phyloP scores from a whole-genome alignment of 2,329 filamentous ascomycete genomes.

The Fusarium dimerum region DNA sequence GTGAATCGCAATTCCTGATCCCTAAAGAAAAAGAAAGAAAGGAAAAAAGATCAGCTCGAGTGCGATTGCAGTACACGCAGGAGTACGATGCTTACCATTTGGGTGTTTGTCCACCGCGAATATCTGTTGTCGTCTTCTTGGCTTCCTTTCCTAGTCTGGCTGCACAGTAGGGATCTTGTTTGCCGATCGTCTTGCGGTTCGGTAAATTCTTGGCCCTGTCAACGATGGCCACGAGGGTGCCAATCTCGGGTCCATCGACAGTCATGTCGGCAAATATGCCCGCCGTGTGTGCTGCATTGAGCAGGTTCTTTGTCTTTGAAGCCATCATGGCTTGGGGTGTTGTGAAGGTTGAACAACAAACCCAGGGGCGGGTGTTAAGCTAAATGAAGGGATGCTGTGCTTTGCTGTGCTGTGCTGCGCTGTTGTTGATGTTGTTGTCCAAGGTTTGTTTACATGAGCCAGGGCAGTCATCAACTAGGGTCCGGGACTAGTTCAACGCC shows the following conservation, averaged over 20 bases:
- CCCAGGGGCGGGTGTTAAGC: not conserved
- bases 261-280: slow-evolving; percentile 95
- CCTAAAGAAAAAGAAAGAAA: slow-evolving; percentile 53
- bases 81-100: slow-evolving; percentile 66
- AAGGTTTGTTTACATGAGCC: slow-evolving; percentile 29
- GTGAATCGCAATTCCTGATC: slow-evolving; percentile 96
- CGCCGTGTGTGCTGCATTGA: slow-evolving; percentile 74
- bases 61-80: not conserved
- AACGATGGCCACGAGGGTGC: slow-evolving; percentile 87
- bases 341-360: slow-evolving; percentile 4
- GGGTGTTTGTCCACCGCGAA: slow-evolving; percentile 91
- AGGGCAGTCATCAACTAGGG: slow-evolving; percentile 16
- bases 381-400: slow-evolving; percentile 3
- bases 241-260: slow-evolving; percentile 89
- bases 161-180: slow-evolving; percentile 97
- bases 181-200: slow-evolving; percentile 95
- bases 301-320: slow-evolving; percentile 55
- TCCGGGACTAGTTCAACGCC: slow-evolving; percentile 11
- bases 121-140: slow-evolving; percentile 93
- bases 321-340: slow-evolving; percentile 44
- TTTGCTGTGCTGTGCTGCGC: not conserved
- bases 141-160: slow-evolving; percentile 93
- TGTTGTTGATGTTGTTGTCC: slow-evolving; percentile 5
- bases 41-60: slow-evolving; percentile 15
- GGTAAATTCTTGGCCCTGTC: slow-evolving; percentile 96